Conservation (phyloP, 345 rosid species). For the Brassica juncea region DNA sequence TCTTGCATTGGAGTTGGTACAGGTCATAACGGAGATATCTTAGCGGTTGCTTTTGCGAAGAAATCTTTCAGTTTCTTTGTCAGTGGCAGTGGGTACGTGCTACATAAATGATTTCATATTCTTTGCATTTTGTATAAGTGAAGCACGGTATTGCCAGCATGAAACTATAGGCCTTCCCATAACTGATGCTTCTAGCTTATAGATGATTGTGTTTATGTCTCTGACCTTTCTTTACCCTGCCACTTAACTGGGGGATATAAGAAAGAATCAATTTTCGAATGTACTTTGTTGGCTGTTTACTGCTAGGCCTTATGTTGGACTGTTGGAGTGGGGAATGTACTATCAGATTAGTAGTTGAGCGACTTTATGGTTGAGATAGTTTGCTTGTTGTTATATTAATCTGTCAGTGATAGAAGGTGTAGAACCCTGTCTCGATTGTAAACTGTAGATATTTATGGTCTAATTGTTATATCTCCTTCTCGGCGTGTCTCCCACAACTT, state of each 20-base stretch:
- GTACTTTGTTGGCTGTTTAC: conserved; percentile 14
- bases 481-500: background rate
- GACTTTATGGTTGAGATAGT: conserved; percentile 6
- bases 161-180: background rate
- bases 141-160: conserved; percentile 27
- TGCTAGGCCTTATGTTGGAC: conserved; percentile 5
- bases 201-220: background rate
- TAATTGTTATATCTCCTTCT: conserved; percentile 2
- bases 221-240: conserved; percentile 10
- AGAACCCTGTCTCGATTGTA: conserved; percentile 22
- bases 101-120: conserved; percentile 7
- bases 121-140: conserved; percentile 7
- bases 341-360: conserved; percentile 6
- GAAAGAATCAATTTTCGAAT: background rate
- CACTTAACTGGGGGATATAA: background rate
- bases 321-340: background rate
- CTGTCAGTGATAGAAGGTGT: conserved; percentile 5
- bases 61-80: conserved; percentile 68
- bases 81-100: conserved; percentile 86
- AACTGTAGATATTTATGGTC: conserved; percentile 7
- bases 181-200: conserved; percentile 17
- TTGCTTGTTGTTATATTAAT: conserved; percentile 6
- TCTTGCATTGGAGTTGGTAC: conserved; percentile 82
- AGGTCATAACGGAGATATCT: conserved; percentile 91
- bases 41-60: conserved; percentile 88